phyloP scores from a whole-genome alignment of 257 asterid species.

The Solanum etuberosum region DNA sequence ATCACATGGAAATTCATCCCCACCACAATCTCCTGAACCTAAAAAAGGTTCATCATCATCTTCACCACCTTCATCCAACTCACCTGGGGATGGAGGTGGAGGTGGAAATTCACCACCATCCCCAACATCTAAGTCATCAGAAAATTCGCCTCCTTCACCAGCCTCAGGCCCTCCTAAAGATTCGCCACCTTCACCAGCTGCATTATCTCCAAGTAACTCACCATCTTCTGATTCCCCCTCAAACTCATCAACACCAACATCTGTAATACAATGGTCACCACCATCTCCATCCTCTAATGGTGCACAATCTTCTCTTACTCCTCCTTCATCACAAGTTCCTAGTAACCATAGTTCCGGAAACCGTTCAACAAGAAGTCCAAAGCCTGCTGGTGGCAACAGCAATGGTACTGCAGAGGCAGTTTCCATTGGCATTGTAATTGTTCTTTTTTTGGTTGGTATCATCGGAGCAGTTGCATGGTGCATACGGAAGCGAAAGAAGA shows the following conservation, averaged over 20 bases:
- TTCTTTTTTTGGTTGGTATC: conserved; percentile 40
- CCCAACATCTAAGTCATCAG: not conserved
- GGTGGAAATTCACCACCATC: not conserved
- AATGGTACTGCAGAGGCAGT: conserved; percentile 35
- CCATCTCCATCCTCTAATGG: conserved; percentile 4
- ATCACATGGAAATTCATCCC: conserved; percentile 2
- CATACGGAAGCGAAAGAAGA: conserved; percentile 50
- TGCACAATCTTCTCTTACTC: conserved; percentile 18
- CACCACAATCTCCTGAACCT: conserved; percentile 17
- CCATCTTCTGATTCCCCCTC: not conserved
- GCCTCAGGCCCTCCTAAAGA: conserved; percentile 19
- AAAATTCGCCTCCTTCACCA: conserved; percentile 23
- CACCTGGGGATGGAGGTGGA: not conserved
- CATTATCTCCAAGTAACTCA: not conserved
- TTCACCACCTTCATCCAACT: conserved; percentile 6
- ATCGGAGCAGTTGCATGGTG: conserved; percentile 41
- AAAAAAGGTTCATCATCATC: conserved; percentile 26
- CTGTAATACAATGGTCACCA: not conserved
- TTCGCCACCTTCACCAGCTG: conserved; percentile 32
- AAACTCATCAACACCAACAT: conserved; percentile 3
- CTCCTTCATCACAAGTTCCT: conserved; percentile 29
- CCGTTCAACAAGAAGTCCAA: conserved; percentile 25
- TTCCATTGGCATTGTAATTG: conserved; percentile 28
- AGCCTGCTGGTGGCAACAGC: conserved; percentile 26
- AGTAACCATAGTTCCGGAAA: conserved; percentile 10